Percentiles rank a stretch among this genome's conserved stretches.
Conservation (phyloP, 352 stramenopile genomes). For the Phytophthora podocarpi region DNA sequence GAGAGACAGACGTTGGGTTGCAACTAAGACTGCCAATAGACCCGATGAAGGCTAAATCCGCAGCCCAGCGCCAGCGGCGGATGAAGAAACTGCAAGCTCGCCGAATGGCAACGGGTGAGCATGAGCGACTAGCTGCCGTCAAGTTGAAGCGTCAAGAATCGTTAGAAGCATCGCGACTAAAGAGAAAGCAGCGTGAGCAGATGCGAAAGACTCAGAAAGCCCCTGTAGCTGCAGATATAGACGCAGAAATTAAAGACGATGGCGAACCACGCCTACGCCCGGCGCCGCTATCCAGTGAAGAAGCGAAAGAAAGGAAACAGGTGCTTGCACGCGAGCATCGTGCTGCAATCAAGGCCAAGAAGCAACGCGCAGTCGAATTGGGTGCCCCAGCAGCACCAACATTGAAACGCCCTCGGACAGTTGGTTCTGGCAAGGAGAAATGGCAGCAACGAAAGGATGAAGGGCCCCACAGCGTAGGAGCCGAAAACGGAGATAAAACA, state of each 20-base stretch:
- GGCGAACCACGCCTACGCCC: not conserved
- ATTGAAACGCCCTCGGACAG: not conserved
- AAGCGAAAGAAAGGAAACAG: conserved; percentile 4
- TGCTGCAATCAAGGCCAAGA: conserved; percentile 12
- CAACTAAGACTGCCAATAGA: not conserved
- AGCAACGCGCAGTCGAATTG: not conserved
- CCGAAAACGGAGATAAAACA: not conserved
- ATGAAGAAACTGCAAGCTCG: conserved; percentile 26
- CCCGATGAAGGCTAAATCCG: conserved; percentile 7
- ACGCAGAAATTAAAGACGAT: not conserved
- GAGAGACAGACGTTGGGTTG: not conserved
- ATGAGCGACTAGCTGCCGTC: conserved; percentile 3
- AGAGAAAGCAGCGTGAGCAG: conserved; percentile 14
- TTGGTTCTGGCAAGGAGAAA: not conserved
- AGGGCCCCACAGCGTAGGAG: not conserved
- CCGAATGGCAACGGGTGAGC: conserved; percentile 22
- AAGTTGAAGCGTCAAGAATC: conserved; percentile 21
- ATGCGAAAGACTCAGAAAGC: conserved; percentile 9
- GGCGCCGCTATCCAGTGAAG: not conserved
- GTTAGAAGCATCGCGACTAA: not conserved
- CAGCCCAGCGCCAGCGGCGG: conserved; percentile 3
- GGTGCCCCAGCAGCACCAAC: not conserved
- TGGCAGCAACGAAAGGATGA: not conserved
- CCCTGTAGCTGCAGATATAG: not conserved
- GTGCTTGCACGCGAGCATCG: not conserved